phyloP scores from a whole-genome alignment of 768 basidiomycete genomes.

The Clavulina sp. region DNA sequence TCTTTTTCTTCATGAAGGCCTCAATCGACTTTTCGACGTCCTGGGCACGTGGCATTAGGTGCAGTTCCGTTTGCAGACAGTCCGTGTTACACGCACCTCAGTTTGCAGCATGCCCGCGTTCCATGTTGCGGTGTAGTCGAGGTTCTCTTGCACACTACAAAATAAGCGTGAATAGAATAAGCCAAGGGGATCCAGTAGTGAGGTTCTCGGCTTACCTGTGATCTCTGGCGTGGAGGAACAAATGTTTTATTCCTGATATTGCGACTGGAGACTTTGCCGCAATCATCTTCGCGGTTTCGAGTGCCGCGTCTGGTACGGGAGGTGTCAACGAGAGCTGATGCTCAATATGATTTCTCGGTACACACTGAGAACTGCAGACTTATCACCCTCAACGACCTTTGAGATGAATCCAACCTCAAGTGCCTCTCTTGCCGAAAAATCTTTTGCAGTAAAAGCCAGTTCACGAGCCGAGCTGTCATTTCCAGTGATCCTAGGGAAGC shows the following conservation, averaged over 20 bases:
- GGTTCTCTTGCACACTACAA: constrained; percentile 30
- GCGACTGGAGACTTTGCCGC: constrained; percentile 68
- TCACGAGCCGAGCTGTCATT: constrained; percentile 59
- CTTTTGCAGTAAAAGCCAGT: constrained; percentile 53
- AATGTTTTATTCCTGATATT: constrained; percentile 53
- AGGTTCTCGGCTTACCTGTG: constrained; percentile 38
- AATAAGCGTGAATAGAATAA: neutral
- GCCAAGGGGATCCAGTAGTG: neutral
- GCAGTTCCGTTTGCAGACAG: no score
- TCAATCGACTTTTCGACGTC: no score
- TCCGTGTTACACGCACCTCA: constrained; percentile 25
- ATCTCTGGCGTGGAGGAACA: constrained; percentile 63
- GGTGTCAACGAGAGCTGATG: neutral
- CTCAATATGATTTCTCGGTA: neutral
- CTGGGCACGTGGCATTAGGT: no score
- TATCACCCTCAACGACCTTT: constrained; percentile 44
- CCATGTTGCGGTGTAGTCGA: constrained; percentile 42
- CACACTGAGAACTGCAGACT: constrained; percentile 39
- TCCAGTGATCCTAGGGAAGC: constrained; percentile 57
- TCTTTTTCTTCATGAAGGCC: no score
- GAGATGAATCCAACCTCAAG: constrained; percentile 55
- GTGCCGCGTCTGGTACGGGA: constrained; percentile 26
- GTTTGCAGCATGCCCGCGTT: constrained; percentile 36
- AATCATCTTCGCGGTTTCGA: constrained; percentile 45
- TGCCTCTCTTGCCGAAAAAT: constrained; percentile 56